Evolutionary conservation across 2,329 filamentous ascomycete species (phyloP), one percentile per base, ranked within the genome.

Genomic region (Fusarium newnesense): DNA sequence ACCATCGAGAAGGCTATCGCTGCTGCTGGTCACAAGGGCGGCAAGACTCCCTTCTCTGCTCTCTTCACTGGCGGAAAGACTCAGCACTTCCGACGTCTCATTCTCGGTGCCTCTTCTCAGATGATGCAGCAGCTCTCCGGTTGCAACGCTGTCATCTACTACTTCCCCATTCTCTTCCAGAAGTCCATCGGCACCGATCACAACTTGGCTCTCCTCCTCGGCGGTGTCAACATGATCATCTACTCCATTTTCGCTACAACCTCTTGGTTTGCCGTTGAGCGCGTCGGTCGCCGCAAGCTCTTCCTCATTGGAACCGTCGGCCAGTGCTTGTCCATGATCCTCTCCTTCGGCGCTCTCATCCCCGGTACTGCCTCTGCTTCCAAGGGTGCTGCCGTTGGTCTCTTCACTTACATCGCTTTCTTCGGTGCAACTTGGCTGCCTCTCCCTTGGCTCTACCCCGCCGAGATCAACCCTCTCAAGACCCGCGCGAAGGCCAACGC

Each of bases 381-480:
- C 6, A 93, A 92, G 77, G 92, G 91, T 28, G 90, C 91, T 1
- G 90, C 90, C 5, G 90, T 92, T 4, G 91, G 90, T 62, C 82
- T 93, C 21, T 93, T 93, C 83, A 86, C 90, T 21, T 93, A 92
- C 80, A 93, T 93, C 76, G 89, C 90, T 4, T 90, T 90, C 71
- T 93, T 92, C 75, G 91, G 90, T 40, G 90, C 90, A 0, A 90
- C 89, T 2, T 90, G 88, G 88, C 87, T 88, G 7, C 88, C 88
- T 0, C 88, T 90, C 67, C 83, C 90, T 11, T 91, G 89, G 89
- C 86, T 87, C 5, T 84, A 91, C 32, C 87, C 89, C 11, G 88
- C 88, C 18, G 88, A 91, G 78, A 86, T 92, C 60, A 92, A 90
- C 78, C 89, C 86, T 0, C 87, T 87, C 36, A 83, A 88, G 37